Evolutionary conservation across 306 rosid genomes (phyloP).

Genomic region (Aeschynomene evenia): DNA sequence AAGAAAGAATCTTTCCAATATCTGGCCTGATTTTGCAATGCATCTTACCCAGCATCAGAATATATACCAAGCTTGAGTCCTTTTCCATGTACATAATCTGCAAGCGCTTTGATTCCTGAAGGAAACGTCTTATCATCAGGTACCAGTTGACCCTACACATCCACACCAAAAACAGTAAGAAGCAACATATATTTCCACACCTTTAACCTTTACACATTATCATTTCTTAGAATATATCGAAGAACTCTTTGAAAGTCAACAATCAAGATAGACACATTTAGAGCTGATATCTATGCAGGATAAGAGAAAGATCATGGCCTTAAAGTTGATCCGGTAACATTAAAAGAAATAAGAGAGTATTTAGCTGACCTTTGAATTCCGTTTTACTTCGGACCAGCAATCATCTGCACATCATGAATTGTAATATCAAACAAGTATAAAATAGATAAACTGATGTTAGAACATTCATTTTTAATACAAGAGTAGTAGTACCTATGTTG

Average conservation of each 20-base stretch:
- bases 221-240: constrained; percentile 3
- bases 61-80: constrained; percentile 95
- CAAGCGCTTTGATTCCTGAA: constrained; percentile 87
- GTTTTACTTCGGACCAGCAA: constrained; percentile 66
- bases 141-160: constrained; percentile 68
- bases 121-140: constrained; percentile 75
- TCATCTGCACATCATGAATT: constrained; percentile 67
- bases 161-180: constrained; percentile 35
- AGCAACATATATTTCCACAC: constrained; percentile 23
- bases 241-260: constrained; percentile 6
- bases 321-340: background rate
- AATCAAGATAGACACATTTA: constrained; percentile 21
- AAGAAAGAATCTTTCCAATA: constrained; percentile 20
- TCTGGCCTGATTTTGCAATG: constrained; percentile 21
- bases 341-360: constrained; percentile 21
- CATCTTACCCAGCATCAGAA: constrained; percentile 94
- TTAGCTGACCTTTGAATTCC: constrained; percentile 61
- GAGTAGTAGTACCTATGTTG: constrained; percentile 73
- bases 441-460: constrained; percentile 2
- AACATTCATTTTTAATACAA: constrained; percentile 16
- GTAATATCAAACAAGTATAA: constrained; percentile 23
- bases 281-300: background rate
- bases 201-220: background rate
- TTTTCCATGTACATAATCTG: constrained; percentile 80
- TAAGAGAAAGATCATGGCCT: constrained; percentile 5